phyloP scores from a whole-genome alignment of 1,284 basidiomycete species.

The Kwoniella shivajii region DNA sequence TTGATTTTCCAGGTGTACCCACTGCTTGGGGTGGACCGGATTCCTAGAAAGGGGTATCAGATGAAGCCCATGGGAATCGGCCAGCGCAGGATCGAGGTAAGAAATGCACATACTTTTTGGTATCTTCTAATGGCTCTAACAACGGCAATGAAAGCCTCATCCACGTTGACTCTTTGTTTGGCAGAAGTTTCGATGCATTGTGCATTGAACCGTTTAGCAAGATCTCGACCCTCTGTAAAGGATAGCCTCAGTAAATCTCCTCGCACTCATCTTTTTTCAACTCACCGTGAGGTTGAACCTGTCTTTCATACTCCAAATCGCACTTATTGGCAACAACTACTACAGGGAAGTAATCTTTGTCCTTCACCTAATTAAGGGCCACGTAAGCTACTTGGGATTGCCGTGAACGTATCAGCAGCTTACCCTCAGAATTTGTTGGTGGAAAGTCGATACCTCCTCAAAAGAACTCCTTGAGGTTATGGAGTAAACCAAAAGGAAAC shows the following conservation, averaged over 20 bases:
- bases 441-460: conserved; percentile 96
- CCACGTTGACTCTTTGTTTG: conserved; percentile 97
- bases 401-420: conserved; percentile 11
- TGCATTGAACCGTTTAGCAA: conserved; percentile 95
- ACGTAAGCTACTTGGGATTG: neutral
- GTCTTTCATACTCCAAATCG: conserved; percentile 95
- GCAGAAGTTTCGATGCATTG: conserved; percentile 99
- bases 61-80: neutral
- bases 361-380: conserved; percentile 66
- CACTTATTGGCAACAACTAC: conserved; percentile 99
- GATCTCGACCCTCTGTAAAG: conserved; percentile 85
- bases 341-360: conserved; percentile 96
- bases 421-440: conserved; percentile 90
- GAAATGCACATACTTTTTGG: conserved; percentile 70
- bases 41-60: conserved; percentile 28
- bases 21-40: conserved; percentile 41
- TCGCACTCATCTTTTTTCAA: conserved; percentile 5
- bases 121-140: conserved; percentile 96
- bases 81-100: neutral
- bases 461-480: conserved; percentile 98
- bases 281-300: conserved; percentile 93
- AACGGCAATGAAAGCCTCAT: conserved; percentile 96
- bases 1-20: conserved; percentile 55
- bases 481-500: conserved; percentile 97
- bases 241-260: neutral